Percentiles rank a stretch among this genome's conserved stretches.
phyloP scores from a whole-genome alignment of 768 basidiomycete species.

The Russula sp. region DNA sequence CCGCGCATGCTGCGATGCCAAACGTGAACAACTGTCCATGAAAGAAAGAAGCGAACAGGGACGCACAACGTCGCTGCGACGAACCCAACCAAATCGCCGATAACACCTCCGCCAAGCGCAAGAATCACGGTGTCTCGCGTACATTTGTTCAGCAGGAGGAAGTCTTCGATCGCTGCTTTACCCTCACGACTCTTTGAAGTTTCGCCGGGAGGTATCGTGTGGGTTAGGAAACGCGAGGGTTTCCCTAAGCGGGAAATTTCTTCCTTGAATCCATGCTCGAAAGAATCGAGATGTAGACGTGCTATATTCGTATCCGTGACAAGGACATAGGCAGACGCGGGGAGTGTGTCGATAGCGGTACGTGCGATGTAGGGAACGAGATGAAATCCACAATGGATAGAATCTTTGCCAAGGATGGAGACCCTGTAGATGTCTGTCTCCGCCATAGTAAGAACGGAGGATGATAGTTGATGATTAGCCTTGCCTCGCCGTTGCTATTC shows the following conservation, averaged over 20 bases:
- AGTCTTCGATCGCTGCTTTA: slow-evolving; percentile 93
- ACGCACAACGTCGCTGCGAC: slow-evolving; percentile 95
- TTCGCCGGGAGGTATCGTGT: slow-evolving; percentile 86
- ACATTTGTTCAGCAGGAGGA: slow-evolving; percentile 77
- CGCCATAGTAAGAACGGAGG: slow-evolving; percentile 9
- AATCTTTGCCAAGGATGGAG: slow-evolving; percentile 41
- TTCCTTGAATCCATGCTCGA: slow-evolving; percentile 58
- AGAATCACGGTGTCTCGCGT: slow-evolving; percentile 91
- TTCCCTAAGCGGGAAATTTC: slow-evolving; percentile 31
- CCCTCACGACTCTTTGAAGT: slow-evolving; percentile 86
- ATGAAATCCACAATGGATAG: slow-evolving; percentile 50
- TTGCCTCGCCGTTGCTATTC: no score
- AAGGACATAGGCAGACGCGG: slow-evolving; percentile 84
- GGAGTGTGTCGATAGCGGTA: slow-evolving; percentile 63
- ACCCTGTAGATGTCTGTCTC: slow-evolving; percentile 37
- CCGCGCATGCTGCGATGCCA: slow-evolving; percentile 79
- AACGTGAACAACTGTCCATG: not conserved
- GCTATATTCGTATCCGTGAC: slow-evolving; percentile 92
- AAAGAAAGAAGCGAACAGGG: not conserved
- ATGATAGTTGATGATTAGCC: not conserved
- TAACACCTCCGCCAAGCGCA: slow-evolving; percentile 94
- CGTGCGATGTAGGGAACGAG: slow-evolving; percentile 57
- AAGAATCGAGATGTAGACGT: slow-evolving; percentile 62
- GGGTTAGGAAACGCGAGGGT: slow-evolving; percentile 61
- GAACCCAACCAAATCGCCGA: slow-evolving; percentile 95